Evolutionary conservation across 176 grass and related monocot genomes (phyloP).

Genomic region (barley (Hordeum vulgare)): MorexV3_pseudomolecules_assembly NC_058519.1:659671877-659672376

Average conservation of each 20-base stretch:
- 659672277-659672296: not conserved
- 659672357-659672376: too few relatives aligned
- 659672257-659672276: not conserved
- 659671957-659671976: not conserved
- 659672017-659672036: not conserved
- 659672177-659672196: not conserved
- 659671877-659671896: not conserved
- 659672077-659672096: not conserved
- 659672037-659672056: not conserved
- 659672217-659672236: not conserved
- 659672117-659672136: constrained; percentile 1
- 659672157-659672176: not conserved
- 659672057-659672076: too few relatives aligned
- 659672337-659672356: too few relatives aligned
- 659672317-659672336: not conserved
- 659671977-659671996: not conserved
- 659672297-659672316: not conserved
- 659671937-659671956: not conserved
- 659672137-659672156: not conserved
- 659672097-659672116: not conserved
- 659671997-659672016: not conserved
- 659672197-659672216: not conserved
- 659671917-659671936: not conserved
- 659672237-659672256: not conserved
- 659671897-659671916: not conserved